Percentiles rank a stretch among this genome's conserved stretches.
phyloP scores from a whole-genome alignment of 2,329 filamentous ascomycete genomes.

The Alternaria postmessia region DNA sequence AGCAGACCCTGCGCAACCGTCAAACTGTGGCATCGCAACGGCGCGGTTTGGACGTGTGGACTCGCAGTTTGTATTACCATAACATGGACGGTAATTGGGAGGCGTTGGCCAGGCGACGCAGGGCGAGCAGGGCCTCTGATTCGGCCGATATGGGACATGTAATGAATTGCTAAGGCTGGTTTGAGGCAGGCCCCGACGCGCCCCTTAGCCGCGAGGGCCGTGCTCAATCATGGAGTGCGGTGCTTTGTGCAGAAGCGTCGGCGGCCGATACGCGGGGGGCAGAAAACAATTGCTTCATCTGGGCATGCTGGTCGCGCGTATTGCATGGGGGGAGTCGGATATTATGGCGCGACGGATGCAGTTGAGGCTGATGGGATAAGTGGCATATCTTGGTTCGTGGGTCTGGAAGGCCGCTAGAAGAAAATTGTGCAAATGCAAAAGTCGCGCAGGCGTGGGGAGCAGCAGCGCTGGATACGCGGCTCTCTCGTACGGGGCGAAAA shows the following conservation, averaged over 20 bases:
- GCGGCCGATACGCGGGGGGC: constrained; percentile 24
- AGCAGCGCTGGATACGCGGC: constrained; percentile 4
- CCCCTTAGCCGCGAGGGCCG: constrained; percentile 21
- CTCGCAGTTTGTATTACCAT: constrained; percentile 18
- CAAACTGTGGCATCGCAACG: constrained; percentile 11
- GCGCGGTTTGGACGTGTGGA: constrained; percentile 14
- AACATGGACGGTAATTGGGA: constrained; percentile 19
- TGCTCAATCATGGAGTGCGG: constrained; percentile 22
- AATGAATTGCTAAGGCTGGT: constrained; percentile 19
- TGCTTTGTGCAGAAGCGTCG: constrained; percentile 20
- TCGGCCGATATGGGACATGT: constrained; percentile 18
- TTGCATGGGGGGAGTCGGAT: constrained; percentile 15
- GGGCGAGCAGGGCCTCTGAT: constrained; percentile 17
- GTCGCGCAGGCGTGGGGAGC: constrained; percentile 22
- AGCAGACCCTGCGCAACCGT: constrained; percentile 18
- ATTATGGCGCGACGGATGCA: constrained; percentile 5
- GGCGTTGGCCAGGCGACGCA: constrained; percentile 25
- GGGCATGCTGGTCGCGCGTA: constrained; percentile 7
- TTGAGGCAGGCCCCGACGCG: constrained; percentile 21
- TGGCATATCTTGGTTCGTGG: constrained; percentile 16
- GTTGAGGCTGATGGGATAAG: constrained; percentile 6
- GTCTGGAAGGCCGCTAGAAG: constrained; percentile 25
- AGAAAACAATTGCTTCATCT: constrained; percentile 5
- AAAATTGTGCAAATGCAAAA: constrained; percentile 28
- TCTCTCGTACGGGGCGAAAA: constrained; percentile 20